Conservation (phyloP, 176 grass and related monocot genomes). For the Eleusine indica region DNA sequence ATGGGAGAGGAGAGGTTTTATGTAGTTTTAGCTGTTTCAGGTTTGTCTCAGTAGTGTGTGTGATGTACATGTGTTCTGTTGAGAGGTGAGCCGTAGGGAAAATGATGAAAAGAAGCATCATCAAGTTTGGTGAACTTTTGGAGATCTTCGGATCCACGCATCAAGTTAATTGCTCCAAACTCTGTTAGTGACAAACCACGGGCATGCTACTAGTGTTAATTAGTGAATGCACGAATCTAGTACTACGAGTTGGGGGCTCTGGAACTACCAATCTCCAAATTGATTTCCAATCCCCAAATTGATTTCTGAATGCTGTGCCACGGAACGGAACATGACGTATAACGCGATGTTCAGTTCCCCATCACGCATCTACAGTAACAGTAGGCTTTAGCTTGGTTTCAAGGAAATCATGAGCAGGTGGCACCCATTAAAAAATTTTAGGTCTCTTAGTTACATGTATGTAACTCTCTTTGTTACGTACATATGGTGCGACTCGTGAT, state of each 20-base stretch:
- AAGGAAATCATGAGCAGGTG: neutral
- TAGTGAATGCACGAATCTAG: too few relatives aligned
- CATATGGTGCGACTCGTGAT: neutral
- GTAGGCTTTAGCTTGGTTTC: too few relatives aligned
- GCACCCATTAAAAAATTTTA: neutral
- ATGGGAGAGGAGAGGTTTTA: neutral
- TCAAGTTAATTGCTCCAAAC: neutral
- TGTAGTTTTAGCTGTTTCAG: neutral
- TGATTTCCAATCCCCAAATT: neutral
- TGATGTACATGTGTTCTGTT: neutral
- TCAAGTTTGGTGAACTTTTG: neutral
- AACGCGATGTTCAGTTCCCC: neutral
- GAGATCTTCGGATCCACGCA: neutral
- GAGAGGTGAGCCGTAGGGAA: neutral
- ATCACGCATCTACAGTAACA: neutral
- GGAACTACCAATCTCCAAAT: neutral
- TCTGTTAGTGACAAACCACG: neutral
- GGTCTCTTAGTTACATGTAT: neutral
- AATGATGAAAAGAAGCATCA: neutral
- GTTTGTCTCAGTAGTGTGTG: neutral
- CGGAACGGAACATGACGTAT: neutral
- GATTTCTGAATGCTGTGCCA: neutral
- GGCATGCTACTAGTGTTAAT: too few relatives aligned
- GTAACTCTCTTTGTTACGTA: neutral
- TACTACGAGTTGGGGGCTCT: neutral